Conservation (phyloP, 2,329 filamentous ascomycete species). For the Fusarium temperatum region DNA sequence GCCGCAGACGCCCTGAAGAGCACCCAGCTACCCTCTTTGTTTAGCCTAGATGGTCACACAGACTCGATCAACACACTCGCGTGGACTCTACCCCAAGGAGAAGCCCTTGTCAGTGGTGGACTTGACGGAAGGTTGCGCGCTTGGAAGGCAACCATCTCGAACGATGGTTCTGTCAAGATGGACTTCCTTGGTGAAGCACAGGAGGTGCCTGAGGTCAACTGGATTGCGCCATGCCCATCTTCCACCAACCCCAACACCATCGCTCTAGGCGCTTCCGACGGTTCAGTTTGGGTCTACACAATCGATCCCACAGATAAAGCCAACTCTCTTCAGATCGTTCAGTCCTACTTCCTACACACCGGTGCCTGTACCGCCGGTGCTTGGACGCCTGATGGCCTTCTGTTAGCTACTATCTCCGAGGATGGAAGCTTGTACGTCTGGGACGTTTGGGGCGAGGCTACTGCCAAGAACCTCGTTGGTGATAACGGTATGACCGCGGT, state of each 20-base stretch:
- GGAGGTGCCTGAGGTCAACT: conserved; percentile 96
- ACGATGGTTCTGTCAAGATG: conserved; percentile 59
- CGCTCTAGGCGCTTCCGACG: conserved; percentile 88
- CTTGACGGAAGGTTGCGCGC: conserved; percentile 84
- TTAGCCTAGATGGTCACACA: conserved; percentile 85
- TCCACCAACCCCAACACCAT: conserved; percentile 78
- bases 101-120: conserved; percentile 86
- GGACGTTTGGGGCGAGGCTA: conserved; percentile 86
- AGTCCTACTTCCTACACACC: conserved; percentile 93
- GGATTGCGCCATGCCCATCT: conserved; percentile 80
- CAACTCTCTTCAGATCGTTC: conserved; percentile 79
- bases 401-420: conserved; percentile 89
- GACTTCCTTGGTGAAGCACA: conserved; percentile 79
- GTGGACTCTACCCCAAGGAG: conserved; percentile 84
- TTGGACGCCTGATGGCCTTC: conserved; percentile 87
- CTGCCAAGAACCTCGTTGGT: conserved; percentile 61
- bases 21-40: conserved; percentile 70
- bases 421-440: conserved; percentile 91
- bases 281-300: conserved; percentile 96
- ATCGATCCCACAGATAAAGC: conserved; percentile 71
- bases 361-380: conserved; percentile 85
- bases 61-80: conserved; percentile 89
- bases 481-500: conserved; percentile 74
- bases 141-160: conserved; percentile 64
- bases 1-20: conserved; percentile 59